Base-by-base conservation (phyloP, 1,284 basidiomycete genomes). In the Amylostereum areolatum region DNA sequence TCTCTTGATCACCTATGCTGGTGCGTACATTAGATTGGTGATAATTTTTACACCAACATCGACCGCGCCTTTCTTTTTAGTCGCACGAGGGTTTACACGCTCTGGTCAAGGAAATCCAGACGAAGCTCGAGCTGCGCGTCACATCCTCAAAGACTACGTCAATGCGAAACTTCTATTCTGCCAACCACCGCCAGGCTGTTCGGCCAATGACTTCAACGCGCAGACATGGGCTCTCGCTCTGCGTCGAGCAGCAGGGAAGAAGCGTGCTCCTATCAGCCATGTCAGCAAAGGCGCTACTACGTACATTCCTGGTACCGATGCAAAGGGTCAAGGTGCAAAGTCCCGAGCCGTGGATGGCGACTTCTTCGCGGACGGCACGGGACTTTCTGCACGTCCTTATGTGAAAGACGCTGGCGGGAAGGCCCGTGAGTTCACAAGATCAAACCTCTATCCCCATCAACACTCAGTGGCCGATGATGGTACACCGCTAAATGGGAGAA, bases 51-150 rank as follows among this genome's bases (percentile, higher is more conserved):
- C 37, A 35, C 11, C 18, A 40, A 43, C 34, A 35, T 5, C 51
- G 55, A 32, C 49, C 59, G 35, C 47, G 39, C 31, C n/a, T n/a
- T n/a, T n/a, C 50, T 44, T n/a, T n/a, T 12, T 53, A 96, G 93
- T 97, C 58, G 94, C 84, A n/a, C 77, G 96, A 59, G 97, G 97
- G 28, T 96, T 90, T 67, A 90, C 87, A 58, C 84, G 96, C 43
- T 84, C 95, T 8, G 94, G 96, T 1, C 92, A 96, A 69, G 97
- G 97, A 46, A 97, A 96, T 66, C 95, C 97, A 2, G 97, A 99
- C 64, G 95, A 97, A 65, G 92, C 95, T 25, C 85, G 94, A 47
- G 86, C 96, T 0, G 92, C 96, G 10, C 83, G 97, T 52, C 90
- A 90, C 62, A 79, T 99, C 48, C 78, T 99, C 50, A 99, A 99